Percentiles rank a stretch among this genome's conserved stretches.
These are phyloP conservation scores for Botrytis hyacinthi DNA, from an alignment of 2,329 filamentous ascomycete genomes.

Conservation along the genomic window DNA sequence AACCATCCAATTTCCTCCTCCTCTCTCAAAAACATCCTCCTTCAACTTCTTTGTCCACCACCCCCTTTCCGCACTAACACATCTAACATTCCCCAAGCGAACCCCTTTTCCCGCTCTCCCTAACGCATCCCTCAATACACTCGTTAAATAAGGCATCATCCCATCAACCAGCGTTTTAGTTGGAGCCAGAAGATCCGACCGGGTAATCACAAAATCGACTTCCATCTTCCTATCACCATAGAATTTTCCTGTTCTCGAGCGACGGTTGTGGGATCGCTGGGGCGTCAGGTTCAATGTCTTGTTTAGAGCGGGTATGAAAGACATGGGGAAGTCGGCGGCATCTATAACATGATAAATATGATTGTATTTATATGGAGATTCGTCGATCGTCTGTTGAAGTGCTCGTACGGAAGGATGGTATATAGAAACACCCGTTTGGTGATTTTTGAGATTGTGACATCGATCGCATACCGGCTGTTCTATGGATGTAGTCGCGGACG, in stretches of 20 bases:
- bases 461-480: slow-evolving; percentile 71
- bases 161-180: slow-evolving; percentile 79
- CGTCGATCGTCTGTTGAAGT: slow-evolving; percentile 78
- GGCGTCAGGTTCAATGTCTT: slow-evolving; percentile 68
- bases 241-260: slow-evolving; percentile 66
- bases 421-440: slow-evolving; percentile 69
- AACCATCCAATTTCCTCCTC: slow-evolving; percentile 90
- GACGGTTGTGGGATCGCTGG: slow-evolving; percentile 75
- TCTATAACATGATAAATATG: slow-evolving; percentile 95
- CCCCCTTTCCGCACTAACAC: slow-evolving; percentile 78
- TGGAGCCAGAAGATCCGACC: slow-evolving; percentile 81
- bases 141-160: slow-evolving; percentile 80
- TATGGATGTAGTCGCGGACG: slow-evolving; percentile 13
- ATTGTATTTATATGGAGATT: slow-evolving; percentile 87
- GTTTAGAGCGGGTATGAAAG: slow-evolving; percentile 75
- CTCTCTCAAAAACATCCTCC: slow-evolving; percentile 78
- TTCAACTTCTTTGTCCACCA: slow-evolving; percentile 93
- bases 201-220: slow-evolving; percentile 86
- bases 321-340: slow-evolving; percentile 95
- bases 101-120: slow-evolving; percentile 64
- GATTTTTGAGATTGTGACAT: slow-evolving; percentile 79
- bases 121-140: slow-evolving; percentile 74
- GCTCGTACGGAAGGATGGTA: slow-evolving; percentile 78
- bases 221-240: slow-evolving; percentile 67
- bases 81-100: slow-evolving; percentile 83